phyloP scores from a whole-genome alignment of 2,329 filamentous ascomycete genomes.

The Diaporthe destruens region DNA sequence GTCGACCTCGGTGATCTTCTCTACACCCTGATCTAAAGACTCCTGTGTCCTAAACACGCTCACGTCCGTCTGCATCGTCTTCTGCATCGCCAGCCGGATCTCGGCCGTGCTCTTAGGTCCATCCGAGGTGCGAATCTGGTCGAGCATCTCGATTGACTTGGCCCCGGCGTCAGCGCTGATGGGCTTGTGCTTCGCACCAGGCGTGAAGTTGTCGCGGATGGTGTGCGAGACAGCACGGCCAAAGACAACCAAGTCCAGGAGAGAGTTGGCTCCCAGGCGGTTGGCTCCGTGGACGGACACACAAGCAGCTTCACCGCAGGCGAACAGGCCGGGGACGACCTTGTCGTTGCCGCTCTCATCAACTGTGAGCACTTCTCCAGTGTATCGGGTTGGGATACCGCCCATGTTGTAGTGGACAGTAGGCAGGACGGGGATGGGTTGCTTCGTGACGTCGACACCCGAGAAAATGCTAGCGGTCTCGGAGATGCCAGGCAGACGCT shows the following conservation, averaged over 20 bases:
- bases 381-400: slow-evolving; percentile 97
- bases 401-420: slow-evolving; percentile 99
- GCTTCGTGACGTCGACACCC: slow-evolving; percentile 96
- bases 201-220: slow-evolving; percentile 93
- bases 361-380: slow-evolving; percentile 92
- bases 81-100: slow-evolving; percentile 93
- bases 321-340: slow-evolving; percentile 94
- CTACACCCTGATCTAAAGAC: slow-evolving; percentile 91
- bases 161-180: slow-evolving; percentile 88
- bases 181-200: slow-evolving; percentile 83
- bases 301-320: slow-evolving; percentile 96
- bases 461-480: slow-evolving; percentile 98
- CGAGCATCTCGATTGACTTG: slow-evolving; percentile 86
- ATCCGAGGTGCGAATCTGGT: slow-evolving; percentile 85
- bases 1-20: slow-evolving; percentile 89
- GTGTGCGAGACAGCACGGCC: slow-evolving; percentile 97
- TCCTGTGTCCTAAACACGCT: slow-evolving; percentile 96
- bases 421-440: slow-evolving; percentile 95
- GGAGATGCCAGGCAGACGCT: slow-evolving; percentile 97
- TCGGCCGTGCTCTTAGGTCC: slow-evolving; percentile 91
- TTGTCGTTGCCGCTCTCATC: slow-evolving; percentile 90
- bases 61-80: slow-evolving; percentile 97
- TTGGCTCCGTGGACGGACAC: slow-evolving; percentile 99
- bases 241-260: slow-evolving; percentile 97
- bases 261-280: slow-evolving; percentile 96